Percentiles rank a stretch among this genome's conserved stretches.
These are phyloP conservation scores for Didymella glomerata DNA, from an alignment of 2,329 filamentous ascomycete species.

Conservation along the genomic window DNA sequence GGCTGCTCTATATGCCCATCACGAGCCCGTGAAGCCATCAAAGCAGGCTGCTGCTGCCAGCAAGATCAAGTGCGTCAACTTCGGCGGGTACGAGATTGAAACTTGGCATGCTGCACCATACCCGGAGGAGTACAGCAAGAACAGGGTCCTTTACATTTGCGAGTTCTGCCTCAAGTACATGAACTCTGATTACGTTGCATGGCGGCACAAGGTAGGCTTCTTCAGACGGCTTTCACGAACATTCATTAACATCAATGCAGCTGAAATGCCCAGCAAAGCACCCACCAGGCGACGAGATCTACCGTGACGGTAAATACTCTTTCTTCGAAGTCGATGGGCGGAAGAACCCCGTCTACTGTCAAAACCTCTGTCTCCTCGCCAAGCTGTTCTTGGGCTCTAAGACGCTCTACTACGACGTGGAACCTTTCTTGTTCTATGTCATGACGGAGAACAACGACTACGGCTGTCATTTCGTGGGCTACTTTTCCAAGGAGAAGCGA, in stretches of 20 bases:
- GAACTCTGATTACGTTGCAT: conserved; percentile 98
- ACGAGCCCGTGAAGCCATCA: conserved; percentile 59
- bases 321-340: conserved; percentile 98
- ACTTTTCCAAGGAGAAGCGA: conserved; percentile 98
- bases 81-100: conserved; percentile 96
- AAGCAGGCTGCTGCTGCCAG: conserved; percentile 88
- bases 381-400: conserved; percentile 99
- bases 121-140: conserved; percentile 96
- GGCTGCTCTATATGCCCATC: conserved; percentile 70
- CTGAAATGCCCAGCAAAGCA: conserved; percentile 94
- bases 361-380: conserved; percentile 93
- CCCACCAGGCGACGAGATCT: conserved; percentile 97
- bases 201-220: conserved; percentile 78
- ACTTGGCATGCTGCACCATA: conserved; percentile 99
- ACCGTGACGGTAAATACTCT: conserved; percentile 86
- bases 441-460: conserved; percentile 92
- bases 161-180: conserved; percentile 99
- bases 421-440: conserved; percentile 96
- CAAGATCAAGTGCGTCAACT: conserved; percentile 98
- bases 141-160: conserved; percentile 97
- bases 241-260: conserved; percentile 41
- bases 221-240: background rate
- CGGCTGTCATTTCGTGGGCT: conserved; percentile 97
- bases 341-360: conserved; percentile 98
- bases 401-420: conserved; percentile 96